Evolutionary conservation across 352 stramenopile species (phyloP).

Genomic region (Phytophthora vignae): DNA sequence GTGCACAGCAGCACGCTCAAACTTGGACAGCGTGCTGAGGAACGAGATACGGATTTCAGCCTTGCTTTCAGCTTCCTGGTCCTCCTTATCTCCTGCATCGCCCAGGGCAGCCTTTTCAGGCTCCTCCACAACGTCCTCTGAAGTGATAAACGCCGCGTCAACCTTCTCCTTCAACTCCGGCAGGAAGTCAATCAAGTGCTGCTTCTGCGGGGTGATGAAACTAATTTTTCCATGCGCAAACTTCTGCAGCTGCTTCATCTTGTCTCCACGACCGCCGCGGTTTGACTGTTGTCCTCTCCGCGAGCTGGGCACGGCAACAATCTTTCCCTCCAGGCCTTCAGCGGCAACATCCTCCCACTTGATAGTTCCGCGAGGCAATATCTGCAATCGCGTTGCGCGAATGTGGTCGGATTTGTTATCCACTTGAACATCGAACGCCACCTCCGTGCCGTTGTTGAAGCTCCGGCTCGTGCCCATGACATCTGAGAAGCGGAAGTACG

Average conservation of each 20-base stretch:
- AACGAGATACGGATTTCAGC: conserved; percentile 52
- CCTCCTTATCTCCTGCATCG: conserved; percentile 20
- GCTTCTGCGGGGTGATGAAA: conserved; percentile 44
- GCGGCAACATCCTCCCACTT: conserved; percentile 70
- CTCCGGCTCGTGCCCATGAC: conserved; percentile 66
- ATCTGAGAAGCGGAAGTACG: conserved; percentile 83
- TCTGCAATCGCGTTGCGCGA: conserved; percentile 66
- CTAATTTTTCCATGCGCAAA: conserved; percentile 50
- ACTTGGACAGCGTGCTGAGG: conserved; percentile 60
- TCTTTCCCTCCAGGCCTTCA: conserved; percentile 50
- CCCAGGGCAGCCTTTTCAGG: conserved; percentile 20
- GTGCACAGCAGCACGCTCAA: conserved; percentile 67
- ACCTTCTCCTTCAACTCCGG: conserved; percentile 69
- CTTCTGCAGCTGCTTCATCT: conserved; percentile 46
- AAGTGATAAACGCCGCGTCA: conserved; percentile 49
- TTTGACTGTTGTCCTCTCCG: conserved; percentile 33
- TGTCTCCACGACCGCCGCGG: conserved; percentile 38
- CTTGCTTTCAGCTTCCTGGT: conserved; percentile 18
- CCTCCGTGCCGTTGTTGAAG: conserved; percentile 65
- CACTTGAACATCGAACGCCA: conserved; percentile 72
- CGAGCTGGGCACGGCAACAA: conserved; percentile 52
- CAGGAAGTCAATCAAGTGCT: conserved; percentile 68
- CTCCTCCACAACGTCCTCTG: conserved; percentile 23
- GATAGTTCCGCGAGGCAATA: conserved; percentile 62
- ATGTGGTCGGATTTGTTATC: conserved; percentile 63